Evolutionary conservation across 2,329 filamentous ascomycete species (phyloP).

Genomic region (Scolecobasidium constrictum): DNA sequence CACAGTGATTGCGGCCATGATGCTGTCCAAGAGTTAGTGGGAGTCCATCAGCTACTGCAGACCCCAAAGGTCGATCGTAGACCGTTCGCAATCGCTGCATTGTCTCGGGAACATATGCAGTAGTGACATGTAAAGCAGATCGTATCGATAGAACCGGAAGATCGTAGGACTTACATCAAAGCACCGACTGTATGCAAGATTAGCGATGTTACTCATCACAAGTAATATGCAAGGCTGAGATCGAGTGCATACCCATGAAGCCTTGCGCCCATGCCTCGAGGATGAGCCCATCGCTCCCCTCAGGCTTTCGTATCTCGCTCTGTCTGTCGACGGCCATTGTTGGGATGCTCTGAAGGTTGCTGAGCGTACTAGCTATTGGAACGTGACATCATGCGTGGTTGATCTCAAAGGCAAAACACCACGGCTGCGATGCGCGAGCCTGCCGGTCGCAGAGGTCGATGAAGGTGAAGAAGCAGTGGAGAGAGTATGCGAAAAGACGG

Average conservation of each 20-base stretch:
- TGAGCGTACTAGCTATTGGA: slow-evolving; percentile 1
- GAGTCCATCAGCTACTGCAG: neutral
- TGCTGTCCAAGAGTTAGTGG: slow-evolving; percentile 12
- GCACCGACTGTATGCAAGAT: slow-evolving; percentile 3
- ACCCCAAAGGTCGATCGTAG: neutral
- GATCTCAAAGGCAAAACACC: too few species aligned
- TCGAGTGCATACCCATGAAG: slow-evolving; percentile 18
- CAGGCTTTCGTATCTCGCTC: slow-evolving; percentile 1
- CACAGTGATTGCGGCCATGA: slow-evolving; percentile 37
- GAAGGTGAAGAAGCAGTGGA: too few species aligned
- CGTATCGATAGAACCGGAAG: too few species aligned
- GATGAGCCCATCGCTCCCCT: slow-evolving; percentile 14
- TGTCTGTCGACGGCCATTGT: neutral
- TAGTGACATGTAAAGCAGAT: too few species aligned
- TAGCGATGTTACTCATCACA: neutral
- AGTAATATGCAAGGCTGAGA: too few species aligned
- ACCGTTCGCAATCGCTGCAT: too few species aligned
- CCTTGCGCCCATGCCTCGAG: slow-evolving; percentile 30
- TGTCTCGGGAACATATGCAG: too few species aligned
- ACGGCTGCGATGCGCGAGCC: too few species aligned
- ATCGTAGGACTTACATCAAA: too few species aligned
- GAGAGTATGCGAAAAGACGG: too few species aligned
- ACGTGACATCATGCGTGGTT: neutral
- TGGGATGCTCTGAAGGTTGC: neutral
- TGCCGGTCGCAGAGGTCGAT: too few species aligned